These are phyloP conservation scores for Parafenestella ontariensis DNA, from an alignment of 2,329 filamentous ascomycete genomes.

Conservation along the genomic window DNA sequence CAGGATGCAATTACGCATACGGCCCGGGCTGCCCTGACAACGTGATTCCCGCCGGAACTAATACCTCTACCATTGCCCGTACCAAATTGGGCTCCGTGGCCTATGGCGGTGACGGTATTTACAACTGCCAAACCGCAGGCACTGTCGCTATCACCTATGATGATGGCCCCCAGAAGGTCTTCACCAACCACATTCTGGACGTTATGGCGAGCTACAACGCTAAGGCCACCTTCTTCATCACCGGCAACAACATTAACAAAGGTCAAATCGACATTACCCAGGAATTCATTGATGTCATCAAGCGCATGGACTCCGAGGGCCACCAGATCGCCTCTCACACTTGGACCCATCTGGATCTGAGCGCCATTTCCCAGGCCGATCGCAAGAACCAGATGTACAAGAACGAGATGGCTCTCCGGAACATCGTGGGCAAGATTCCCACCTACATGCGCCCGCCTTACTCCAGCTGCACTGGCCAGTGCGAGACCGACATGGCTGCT, in stretches of 20 bases:
- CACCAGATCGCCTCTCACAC: conserved; percentile 69
- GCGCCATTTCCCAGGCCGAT: conserved; percentile 51
- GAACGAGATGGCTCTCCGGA: conserved; percentile 63
- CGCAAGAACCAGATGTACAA: conserved; percentile 60
- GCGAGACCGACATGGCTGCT: conserved; percentile 49
- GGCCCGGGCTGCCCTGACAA: conserved; percentile 69
- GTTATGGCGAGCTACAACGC: conserved; percentile 65
- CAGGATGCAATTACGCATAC: conserved; percentile 67
- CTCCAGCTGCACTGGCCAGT: conserved; percentile 55
- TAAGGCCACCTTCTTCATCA: conserved; percentile 73
- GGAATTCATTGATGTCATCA: conserved; percentile 59
- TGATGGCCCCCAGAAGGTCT: conserved; percentile 67
- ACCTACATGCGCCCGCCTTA: conserved; percentile 62
- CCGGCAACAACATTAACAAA: conserved; percentile 64
- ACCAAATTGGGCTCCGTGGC: conserved; percentile 61
- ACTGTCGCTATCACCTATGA: conserved; percentile 72
- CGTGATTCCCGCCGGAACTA: conserved; percentile 59
- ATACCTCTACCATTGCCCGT: conserved; percentile 62
- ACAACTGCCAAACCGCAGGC: conserved; percentile 60
- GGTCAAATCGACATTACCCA: conserved; percentile 62
- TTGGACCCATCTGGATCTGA: conserved; percentile 61
- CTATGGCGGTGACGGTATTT: conserved; percentile 66
- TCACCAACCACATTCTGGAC: conserved; percentile 68
- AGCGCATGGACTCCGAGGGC: conserved; percentile 61
- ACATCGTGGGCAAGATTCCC: conserved; percentile 63